These are phyloP conservation scores for Rhodotorula sp. DNA, from an alignment of 1,284 basidiomycete species.

Conservation along the genomic window DNA sequence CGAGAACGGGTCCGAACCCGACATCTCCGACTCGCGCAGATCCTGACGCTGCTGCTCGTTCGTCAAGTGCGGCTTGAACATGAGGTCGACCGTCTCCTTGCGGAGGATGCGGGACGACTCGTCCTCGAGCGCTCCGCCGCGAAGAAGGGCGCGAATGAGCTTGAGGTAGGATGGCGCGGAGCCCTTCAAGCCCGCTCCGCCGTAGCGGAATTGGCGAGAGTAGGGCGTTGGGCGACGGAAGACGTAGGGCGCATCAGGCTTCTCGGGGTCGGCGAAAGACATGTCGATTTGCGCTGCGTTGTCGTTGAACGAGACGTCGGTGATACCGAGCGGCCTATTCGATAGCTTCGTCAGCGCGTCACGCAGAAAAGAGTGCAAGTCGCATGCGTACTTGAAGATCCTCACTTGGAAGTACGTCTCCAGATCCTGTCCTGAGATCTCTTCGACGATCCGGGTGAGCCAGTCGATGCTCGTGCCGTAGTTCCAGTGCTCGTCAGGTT, in stretches of 20 bases:
- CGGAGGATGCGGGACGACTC: constrained; percentile 11
- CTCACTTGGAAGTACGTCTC: constrained; percentile 19
- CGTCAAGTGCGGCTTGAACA: constrained; percentile 24
- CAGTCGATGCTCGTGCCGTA: constrained; percentile 29
- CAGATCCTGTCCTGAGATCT: constrained; percentile 14
- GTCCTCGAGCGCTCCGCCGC: constrained; percentile 12
- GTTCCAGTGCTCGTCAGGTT: constrained; percentile 4
- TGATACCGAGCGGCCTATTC: constrained; percentile 32
- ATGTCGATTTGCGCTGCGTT: constrained; percentile 5
- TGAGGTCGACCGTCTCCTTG: constrained; percentile 24
- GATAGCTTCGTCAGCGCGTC: neutral
- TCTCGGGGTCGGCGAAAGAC: neutral
- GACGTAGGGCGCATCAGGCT: neutral
- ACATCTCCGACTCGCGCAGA: neutral
- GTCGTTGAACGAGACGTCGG: constrained; percentile 22
- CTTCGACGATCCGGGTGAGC: constrained; percentile 20
- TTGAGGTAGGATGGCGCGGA: constrained; percentile 24
- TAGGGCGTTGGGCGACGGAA: neutral
- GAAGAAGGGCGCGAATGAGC: constrained; percentile 24
- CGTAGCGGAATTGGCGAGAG: constrained; percentile 5
- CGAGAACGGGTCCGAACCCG: constrained; percentile 1
- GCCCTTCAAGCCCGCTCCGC: constrained; percentile 30
- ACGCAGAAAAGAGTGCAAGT: neutral
- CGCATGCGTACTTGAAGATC: constrained; percentile 19
- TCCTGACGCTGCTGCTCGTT: neutral